Evolutionary conservation across 2,329 filamentous ascomycete species (phyloP), one percentile per base, ranked within the genome.

Genomic region (Dendryphion nanum): DNA sequence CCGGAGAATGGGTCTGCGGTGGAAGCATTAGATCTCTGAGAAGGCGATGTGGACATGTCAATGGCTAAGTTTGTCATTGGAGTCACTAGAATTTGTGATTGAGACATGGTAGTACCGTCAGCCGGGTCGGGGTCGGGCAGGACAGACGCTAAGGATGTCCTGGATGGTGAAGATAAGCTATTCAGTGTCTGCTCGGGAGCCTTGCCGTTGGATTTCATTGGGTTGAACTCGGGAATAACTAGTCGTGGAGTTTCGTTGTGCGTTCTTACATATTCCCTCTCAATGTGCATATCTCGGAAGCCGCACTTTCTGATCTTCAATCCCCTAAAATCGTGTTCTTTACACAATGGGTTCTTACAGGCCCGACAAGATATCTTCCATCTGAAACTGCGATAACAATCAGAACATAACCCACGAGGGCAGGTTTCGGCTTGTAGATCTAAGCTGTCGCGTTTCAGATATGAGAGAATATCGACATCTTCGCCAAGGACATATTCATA

Each of bases 341-440:
- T 77, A 58, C 77, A 81, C 18, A 81, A 62, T 2, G 76, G 70
- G 37, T 70, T 76, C 28, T 76, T 76, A 61, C 77, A 81, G 30
- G 67, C 70, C 50, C 76, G 74, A 56, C 77, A 81, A 26, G 74
- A 70, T n/a, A 80, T 71, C 49, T 77, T 79, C 77, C 77, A 81
- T 33, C 74, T 70, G 32, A 76, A 73, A n/a, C 72, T 75, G 19
- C 73, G 69, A 46, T 78, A 77, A 54, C 77, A 81, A 40, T 78
- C 75, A 35, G 76, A 70, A 51, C 77, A 81, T 14, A 81, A 55
- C 32, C 76, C 77, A 30, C 77, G 71, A 2, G 77, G 77, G 51
- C 72, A 79, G 17, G 68, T 68, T 30, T 63, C 54, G n/a, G 61
- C 59, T 37, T 69, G 66, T 13, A 69, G 51, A 13, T 71, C 55